Conservation (phyloP, 2,329 filamentous ascomycete genomes). For the Monilinia aucupariae region DNA sequence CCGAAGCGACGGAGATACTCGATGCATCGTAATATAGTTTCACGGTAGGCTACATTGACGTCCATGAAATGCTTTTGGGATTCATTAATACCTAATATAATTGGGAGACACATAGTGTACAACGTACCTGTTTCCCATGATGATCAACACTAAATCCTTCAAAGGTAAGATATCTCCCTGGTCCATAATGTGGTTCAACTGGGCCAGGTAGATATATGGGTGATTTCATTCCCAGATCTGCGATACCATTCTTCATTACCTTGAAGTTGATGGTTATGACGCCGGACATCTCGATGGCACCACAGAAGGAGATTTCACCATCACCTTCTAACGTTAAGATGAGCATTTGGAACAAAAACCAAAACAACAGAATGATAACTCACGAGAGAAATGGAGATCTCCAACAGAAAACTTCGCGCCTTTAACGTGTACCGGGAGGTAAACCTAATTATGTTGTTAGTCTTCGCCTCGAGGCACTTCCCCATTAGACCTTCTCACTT, state of each 20-base stretch:
- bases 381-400: constrained; percentile 56
- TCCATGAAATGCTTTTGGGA: constrained; percentile 28
- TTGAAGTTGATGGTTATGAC: constrained; percentile 86
- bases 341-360: neutral
- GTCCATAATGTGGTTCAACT: constrained; percentile 82
- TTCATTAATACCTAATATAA: constrained; percentile 3
- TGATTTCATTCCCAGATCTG: constrained; percentile 68
- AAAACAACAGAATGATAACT: neutral
- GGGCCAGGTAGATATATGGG: constrained; percentile 84
- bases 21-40: constrained; percentile 54
- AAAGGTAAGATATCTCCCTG: constrained; percentile 75
- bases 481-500: neutral
- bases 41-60: constrained; percentile 27
- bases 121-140: constrained; percentile 67
- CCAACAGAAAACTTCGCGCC: constrained; percentile 89
- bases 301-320: constrained; percentile 83
- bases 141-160: constrained; percentile 89
- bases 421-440: constrained; percentile 77
- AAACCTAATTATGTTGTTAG: constrained; percentile 56
- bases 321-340: constrained; percentile 70
- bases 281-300: constrained; percentile 91
- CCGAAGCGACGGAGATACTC: constrained; percentile 75
- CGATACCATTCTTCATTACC: constrained; percentile 76
- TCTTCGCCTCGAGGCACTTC: neutral
- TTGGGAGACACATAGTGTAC: constrained; percentile 49